Conservation (phyloP, 2,329 filamentous ascomycete species). For the Aspergillus pseudotamarii region DNA sequence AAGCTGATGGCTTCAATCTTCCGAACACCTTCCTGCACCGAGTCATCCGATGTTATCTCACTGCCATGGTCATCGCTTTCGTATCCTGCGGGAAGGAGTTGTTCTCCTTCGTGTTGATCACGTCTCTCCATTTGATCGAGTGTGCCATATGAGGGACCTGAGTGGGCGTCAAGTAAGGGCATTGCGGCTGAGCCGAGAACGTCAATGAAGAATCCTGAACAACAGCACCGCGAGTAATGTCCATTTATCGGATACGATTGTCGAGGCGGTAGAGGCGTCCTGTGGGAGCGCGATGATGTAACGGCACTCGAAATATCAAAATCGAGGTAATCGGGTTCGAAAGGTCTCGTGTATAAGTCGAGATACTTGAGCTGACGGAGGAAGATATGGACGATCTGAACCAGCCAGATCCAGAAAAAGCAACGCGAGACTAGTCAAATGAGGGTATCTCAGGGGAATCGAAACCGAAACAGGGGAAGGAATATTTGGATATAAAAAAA, state of each 20-base stretch:
- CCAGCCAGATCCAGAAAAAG: conserved; percentile 34
- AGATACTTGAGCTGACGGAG: conserved; percentile 11
- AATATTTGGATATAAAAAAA: conserved; percentile 12
- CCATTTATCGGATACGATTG: conserved; percentile 26
- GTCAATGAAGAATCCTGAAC: conserved; percentile 14
- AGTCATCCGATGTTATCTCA: conserved; percentile 28
- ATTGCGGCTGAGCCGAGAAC: conserved; percentile 27
- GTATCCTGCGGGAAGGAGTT: conserved; percentile 32
- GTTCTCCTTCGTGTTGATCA: conserved; percentile 35
- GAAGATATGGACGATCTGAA: conserved; percentile 24
- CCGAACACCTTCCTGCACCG: conserved; percentile 52
- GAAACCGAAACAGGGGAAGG: conserved; percentile 6
- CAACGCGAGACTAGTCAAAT: conserved; percentile 17
- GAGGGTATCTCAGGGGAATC: conserved; percentile 19
- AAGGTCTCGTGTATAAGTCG: conserved; percentile 1
- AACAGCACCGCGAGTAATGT: conserved; percentile 12
- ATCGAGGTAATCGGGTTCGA: conserved; percentile 8
- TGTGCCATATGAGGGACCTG: conserved; percentile 40
- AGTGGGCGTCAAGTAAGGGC: conserved; percentile 34
- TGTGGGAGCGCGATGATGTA: background rate
- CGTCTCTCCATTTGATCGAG: conserved; percentile 29
- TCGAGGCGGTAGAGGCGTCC: conserved; percentile 1
- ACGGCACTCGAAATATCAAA: background rate
- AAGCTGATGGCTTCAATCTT: conserved; percentile 57
- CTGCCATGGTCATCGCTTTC: conserved; percentile 29